A percentile compares a stretch with the other conserved stretches of the same genome.
phyloP scores from a whole-genome alignment of 192 early-diverging fungal genomes.

The Phycomyces blakesleeanus region DNA sequence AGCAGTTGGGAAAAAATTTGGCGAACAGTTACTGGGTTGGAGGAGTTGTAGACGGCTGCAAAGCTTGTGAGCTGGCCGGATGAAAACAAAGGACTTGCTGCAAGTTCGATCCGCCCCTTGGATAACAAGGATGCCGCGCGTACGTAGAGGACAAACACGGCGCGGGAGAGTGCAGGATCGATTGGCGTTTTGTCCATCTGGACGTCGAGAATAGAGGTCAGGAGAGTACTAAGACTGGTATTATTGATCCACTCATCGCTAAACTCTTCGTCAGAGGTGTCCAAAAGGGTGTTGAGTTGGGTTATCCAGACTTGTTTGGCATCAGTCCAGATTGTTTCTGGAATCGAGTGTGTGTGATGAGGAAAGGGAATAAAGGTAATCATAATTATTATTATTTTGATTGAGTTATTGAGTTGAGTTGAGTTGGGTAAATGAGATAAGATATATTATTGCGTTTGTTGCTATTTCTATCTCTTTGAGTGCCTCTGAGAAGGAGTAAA shows the following conservation, averaged over 20 bases:
- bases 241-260: neutral
- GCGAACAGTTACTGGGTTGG: neutral
- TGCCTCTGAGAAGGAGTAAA: too few species aligned
- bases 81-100: neutral
- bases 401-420: too few species aligned
- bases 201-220: neutral
- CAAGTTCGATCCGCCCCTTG: neutral
- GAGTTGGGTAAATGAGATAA: too few species aligned
- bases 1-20: neutral
- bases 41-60: slow-evolving; percentile 4
- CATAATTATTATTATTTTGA: neutral
- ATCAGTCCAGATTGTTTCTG: neutral
- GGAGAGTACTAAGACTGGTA: neutral
- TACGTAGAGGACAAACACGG: slow-evolving; percentile 2
- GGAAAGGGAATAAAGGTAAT: neutral
- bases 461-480: too few species aligned
- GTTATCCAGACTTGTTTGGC: neutral
- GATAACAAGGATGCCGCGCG: slow-evolving; percentile 3
- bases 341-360: neutral
- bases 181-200: neutral
- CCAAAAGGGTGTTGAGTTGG: neutral
- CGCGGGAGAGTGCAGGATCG: neutral
- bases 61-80: slow-evolving; percentile 2
- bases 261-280: neutral
- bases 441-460: too few species aligned